phyloP scores from a whole-genome alignment of 2,329 filamentous ascomycete species.

The Cytospora leucostoma region DNA sequence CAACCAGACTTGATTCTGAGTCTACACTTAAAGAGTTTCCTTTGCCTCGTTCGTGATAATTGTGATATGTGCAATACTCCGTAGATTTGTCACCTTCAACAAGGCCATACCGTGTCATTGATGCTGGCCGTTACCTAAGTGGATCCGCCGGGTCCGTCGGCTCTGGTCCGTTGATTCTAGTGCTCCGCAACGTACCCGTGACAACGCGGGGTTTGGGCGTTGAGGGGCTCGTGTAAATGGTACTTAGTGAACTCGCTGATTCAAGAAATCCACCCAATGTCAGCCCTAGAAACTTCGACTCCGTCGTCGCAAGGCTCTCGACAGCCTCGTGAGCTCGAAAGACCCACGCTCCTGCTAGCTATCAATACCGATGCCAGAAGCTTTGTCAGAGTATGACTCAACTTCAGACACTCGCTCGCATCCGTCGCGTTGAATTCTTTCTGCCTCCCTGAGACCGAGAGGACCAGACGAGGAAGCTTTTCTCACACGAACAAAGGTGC shows the following conservation, averaged over 20 bases:
- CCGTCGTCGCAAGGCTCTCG: no score
- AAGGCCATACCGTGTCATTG: neutral
- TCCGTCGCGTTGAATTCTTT: neutral
- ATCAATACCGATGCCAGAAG: neutral
- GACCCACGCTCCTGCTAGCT: neutral
- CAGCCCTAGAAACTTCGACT: slow-evolving; percentile 9
- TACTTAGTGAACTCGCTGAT: neutral
- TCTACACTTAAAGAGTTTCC: neutral
- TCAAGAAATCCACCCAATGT: neutral
- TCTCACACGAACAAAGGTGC: neutral
- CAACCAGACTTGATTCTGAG: slow-evolving; percentile 10
- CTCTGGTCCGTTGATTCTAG: neutral
- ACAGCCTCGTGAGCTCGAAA: neutral
- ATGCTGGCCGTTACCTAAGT: neutral
- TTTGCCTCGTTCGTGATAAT: neutral
- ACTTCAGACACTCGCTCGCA: neutral
- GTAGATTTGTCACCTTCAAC: neutral
- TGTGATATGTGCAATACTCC: slow-evolving; percentile 2
- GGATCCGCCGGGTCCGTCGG: neutral
- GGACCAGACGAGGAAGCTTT: neutral
- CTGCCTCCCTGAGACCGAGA: slow-evolving; percentile 22
- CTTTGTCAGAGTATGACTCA: slow-evolving; percentile 21
- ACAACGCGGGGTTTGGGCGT: neutral
- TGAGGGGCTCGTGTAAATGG: neutral
- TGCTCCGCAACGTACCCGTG: neutral